Conservation (phyloP, 78 protist species). For the Speleostelium caveatum region DNA sequence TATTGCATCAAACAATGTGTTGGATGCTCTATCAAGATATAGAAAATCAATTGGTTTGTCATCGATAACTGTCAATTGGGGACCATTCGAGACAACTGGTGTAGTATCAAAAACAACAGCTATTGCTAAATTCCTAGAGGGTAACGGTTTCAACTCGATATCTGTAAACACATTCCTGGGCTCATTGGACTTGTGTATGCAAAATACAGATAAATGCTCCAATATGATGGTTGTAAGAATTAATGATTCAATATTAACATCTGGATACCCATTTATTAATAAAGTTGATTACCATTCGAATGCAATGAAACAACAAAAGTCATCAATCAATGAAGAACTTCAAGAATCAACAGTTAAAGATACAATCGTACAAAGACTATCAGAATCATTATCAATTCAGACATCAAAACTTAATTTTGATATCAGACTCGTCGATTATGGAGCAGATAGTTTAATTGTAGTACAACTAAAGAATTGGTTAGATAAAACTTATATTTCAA, state of each 20-base stretch:
- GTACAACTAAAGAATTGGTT: conserved; percentile 2
- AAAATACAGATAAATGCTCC: neutral
- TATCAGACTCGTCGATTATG: neutral
- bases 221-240: neutral
- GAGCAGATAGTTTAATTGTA: neutral
- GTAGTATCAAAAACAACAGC: neutral
- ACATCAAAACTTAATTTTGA: neutral
- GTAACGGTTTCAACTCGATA: neutral
- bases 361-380: neutral
- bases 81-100: neutral
- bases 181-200: neutral
- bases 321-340: neutral
- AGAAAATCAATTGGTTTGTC: conserved; percentile 45
- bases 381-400: neutral
- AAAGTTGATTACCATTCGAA: neutral
- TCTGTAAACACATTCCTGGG: neutral
- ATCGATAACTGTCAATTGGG: conserved; percentile 22
- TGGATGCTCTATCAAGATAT: conserved; percentile 60
- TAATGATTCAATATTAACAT: neutral
- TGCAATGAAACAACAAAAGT: neutral
- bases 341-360: neutral
- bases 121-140: neutral
- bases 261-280: neutral
- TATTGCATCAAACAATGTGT: conserved; percentile 78
- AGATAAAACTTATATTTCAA: neutral